Evolutionary conservation across 23 red algal genomes (phyloP), one percentile per base, ranked within the genome.

Genomic region (Chondrus crispus): DNA sequence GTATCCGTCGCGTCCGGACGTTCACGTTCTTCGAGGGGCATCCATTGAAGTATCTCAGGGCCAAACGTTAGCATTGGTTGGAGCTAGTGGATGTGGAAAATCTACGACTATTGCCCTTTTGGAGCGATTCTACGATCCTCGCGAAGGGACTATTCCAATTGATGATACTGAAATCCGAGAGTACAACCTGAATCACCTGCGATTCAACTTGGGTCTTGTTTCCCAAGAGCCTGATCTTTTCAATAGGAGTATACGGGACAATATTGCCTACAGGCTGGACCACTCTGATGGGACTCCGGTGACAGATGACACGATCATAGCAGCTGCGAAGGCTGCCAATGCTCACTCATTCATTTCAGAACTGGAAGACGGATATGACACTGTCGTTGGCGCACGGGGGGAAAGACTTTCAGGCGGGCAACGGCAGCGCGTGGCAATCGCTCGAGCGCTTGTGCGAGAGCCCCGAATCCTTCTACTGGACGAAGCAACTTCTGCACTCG

Each of bases 11-110:
- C 44, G 97, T 44, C 80, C 85, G 6, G 85, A 99, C 35, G 93
- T 96, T 2, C 46, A 81, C 12, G 93, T 99, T 39, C 80, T 99
- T 6, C 84, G 91, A 54, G 94, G 93, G 7, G 55, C 96, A 62
- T 92, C 84, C 2, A 69, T 96, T 0, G 40, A 37, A 33, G 87
- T 95, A 32, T 70, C 68, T 26, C 72, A 57, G 11, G 94, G 94
- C 13, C 82, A 96, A 80, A 99, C 95, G 18, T 80, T 99, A 6
- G 97, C 97, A 11, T 43, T 99, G 48, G 97, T 99, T n/a, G 97
- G 97, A 43, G 88, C 79, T 9, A 96, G 94, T 46, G 97, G 97
- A 5, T 88, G 72, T 75, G 97, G 97, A 42, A 99, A 99, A 46
- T 88, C 77, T 10, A 99, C 94, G 8, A 68, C 95, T 35, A 68